Evolutionary conservation across 768 basidiomycete genomes (phyloP).

Genomic region (Leucocoprinus leucothites): DNA sequence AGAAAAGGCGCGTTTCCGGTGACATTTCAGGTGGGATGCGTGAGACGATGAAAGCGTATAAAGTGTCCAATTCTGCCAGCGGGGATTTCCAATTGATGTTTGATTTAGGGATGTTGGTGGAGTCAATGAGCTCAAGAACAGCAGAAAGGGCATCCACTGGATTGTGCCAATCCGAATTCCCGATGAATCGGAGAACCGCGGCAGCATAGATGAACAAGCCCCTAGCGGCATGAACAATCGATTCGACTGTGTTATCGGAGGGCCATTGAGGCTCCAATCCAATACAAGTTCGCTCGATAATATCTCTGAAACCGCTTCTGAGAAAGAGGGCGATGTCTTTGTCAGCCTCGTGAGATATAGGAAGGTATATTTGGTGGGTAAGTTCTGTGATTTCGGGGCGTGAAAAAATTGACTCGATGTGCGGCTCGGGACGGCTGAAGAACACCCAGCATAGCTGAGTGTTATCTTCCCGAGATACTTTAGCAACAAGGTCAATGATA

Average conservation of each 20-base stretch:
- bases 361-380: neutral
- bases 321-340: constrained; percentile 11
- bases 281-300: neutral
- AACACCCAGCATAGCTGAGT: neutral
- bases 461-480: neutral
- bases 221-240: constrained; percentile 16
- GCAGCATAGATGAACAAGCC: constrained; percentile 26
- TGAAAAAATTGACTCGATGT: neutral
- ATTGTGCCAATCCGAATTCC: neutral
- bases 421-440: neutral
- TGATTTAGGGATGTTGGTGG: no score
- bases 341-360: neutral
- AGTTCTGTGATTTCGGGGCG: neutral
- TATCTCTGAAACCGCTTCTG: neutral
- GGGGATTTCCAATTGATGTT: neutral
- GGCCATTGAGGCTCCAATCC: constrained; percentile 9
- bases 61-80: constrained; percentile 13
- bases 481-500: constrained; percentile 3
- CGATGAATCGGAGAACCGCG: constrained; percentile 23
- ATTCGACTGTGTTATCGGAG: neutral
- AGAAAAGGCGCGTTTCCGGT: constrained; percentile 14
- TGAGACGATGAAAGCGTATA: constrained; percentile 13
- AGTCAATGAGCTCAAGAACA: neutral
- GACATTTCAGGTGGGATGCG: constrained; percentile 19
- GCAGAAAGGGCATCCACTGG: neutral